Conservation (phyloP, 805 yeast species). For the Ogataea sp. region DNA sequence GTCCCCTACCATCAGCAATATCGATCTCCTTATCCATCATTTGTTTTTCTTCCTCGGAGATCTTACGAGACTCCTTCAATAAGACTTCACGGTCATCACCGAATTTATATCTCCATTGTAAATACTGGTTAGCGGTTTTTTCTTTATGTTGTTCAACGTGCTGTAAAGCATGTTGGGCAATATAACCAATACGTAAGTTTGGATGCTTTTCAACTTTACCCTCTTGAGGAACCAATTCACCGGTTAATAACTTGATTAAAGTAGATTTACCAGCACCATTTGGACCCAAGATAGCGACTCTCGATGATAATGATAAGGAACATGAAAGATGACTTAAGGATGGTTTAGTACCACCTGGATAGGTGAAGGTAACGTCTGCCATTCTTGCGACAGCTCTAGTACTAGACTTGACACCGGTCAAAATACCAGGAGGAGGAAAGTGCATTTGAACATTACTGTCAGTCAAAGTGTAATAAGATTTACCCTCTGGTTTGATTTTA, state of each 20-base stretch:
- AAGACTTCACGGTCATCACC: constrained; percentile 98
- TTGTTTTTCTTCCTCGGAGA: constrained; percentile 57
- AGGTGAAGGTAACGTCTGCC: constrained; percentile 76
- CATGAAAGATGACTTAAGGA: constrained; percentile 74
- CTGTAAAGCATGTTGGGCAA: constrained; percentile 97
- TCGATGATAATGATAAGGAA: constrained; percentile 88
- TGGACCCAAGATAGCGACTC: constrained; percentile 95
- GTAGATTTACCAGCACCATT: constrained; percentile 99
- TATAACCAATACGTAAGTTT: constrained; percentile 94
- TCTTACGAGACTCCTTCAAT: constrained; percentile 85
- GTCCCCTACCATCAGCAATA: constrained; percentile 75
- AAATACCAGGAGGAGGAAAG: constrained; percentile 96
- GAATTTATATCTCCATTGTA: constrained; percentile 96
- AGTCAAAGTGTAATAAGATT: constrained; percentile 87
- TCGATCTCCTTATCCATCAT: constrained; percentile 74
- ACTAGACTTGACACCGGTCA: constrained; percentile 93
- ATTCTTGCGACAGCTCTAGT: constrained; percentile 78
- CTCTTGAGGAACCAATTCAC: constrained; percentile 74
- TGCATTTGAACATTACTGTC: constrained; percentile 94
- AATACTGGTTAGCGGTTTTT: constrained; percentile 93
- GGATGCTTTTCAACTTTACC: constrained; percentile 98
- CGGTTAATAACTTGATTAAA: constrained; percentile 86
- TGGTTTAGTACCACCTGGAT: constrained; percentile 86
- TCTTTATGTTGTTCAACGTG: constrained; percentile 97
- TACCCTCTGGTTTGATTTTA: constrained; percentile 89